Conservation (phyloP, 1,284 basidiomycete species). For the Ceratobasidium papillatum region DNA sequence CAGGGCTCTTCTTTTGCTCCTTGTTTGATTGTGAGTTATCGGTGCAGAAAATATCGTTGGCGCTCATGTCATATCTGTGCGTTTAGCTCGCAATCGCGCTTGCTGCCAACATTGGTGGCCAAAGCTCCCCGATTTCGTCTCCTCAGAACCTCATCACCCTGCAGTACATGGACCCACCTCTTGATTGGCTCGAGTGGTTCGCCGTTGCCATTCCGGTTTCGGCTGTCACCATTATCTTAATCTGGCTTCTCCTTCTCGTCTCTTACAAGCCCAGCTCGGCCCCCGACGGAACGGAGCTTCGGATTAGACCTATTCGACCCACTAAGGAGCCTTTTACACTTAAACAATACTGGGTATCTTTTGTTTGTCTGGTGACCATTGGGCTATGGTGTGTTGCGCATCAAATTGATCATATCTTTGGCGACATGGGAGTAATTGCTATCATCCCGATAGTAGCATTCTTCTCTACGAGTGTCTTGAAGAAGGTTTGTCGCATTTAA, state of each 20-base stretch:
- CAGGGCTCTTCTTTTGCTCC: constrained; percentile 88
- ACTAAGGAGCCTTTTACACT: constrained; percentile 80
- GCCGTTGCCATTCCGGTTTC: constrained; percentile 93
- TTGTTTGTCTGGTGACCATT: constrained; percentile 89
- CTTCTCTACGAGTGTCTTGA: constrained; percentile 93
- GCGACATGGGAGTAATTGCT: constrained; percentile 98
- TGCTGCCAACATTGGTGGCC: constrained; percentile 98
- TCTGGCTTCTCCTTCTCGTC: constrained; percentile 90
- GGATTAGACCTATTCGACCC: constrained; percentile 83
- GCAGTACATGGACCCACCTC: constrained; percentile 82
- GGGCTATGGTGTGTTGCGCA: constrained; percentile 91
- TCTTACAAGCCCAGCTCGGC: constrained; percentile 78
- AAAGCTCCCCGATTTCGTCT: constrained; percentile 79
- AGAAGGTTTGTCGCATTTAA: constrained; percentile 70
- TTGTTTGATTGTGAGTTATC: constrained; percentile 82
- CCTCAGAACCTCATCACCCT: constrained; percentile 98
- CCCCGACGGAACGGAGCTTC: constrained; percentile 78
- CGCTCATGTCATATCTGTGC: background rate
- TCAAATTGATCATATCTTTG: constrained; percentile 78
- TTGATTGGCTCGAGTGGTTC: constrained; percentile 96
- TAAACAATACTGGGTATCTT: constrained; percentile 91
- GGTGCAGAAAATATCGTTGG: background rate
- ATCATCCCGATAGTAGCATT: constrained; percentile 93
- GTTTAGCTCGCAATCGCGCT: constrained; percentile 91
- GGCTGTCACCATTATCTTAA: constrained; percentile 81